These are phyloP conservation scores for Boletus vermiculosoides DNA, from an alignment of 768 basidiomycete genomes.

Conservation along the genomic window DNA sequence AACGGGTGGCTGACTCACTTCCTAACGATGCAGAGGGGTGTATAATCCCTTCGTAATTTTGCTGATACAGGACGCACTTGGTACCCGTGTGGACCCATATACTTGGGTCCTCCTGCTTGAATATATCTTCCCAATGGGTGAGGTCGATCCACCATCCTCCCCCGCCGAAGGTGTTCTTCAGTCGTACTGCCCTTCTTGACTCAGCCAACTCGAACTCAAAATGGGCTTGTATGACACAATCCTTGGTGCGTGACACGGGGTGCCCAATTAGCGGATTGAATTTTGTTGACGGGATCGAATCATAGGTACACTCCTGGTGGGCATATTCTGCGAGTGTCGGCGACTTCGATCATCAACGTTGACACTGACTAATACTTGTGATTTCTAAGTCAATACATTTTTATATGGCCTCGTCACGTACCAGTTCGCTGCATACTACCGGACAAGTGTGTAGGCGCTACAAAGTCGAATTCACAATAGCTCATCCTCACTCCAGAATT, in stretches of 20 bases:
- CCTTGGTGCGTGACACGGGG: not conserved
- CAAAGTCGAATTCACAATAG: not conserved
- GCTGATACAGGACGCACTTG: not conserved
- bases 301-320: not conserved
- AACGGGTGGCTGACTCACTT: no score
- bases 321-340: not conserved
- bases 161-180: not conserved
- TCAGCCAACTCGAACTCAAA: not conserved
- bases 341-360: no score
- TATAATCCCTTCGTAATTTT: not conserved
- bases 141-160: no score
- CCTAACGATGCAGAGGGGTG: no score
- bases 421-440: conserved; percentile 43
- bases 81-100: not conserved
- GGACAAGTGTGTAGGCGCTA: conserved; percentile 5
- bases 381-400: conserved; percentile 23
- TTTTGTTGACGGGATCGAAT: not conserved
- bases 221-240: not conserved
- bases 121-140: not conserved
- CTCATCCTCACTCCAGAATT: conserved; percentile 2
- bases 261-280: no score
- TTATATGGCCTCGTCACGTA: conserved; percentile 43
- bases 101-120: not conserved
- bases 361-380: no score
- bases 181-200: not conserved